Evolutionary conservation across 352 stramenopile genomes (phyloP), one percentile per base, ranked within the genome.

Genomic region (Pythium aristosporum): DNA sequence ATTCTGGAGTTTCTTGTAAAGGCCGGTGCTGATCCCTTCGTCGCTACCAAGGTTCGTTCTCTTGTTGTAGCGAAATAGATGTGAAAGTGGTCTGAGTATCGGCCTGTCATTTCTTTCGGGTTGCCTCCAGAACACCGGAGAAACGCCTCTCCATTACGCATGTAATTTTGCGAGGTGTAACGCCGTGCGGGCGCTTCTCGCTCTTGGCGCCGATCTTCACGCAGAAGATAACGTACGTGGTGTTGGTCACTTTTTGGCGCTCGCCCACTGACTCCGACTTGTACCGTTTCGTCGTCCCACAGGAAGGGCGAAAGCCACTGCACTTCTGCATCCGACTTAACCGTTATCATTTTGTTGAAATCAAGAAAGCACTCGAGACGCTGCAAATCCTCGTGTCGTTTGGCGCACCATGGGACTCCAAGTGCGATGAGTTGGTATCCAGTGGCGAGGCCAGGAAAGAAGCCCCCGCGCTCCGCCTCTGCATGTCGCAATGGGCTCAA

Each of bases 401-500:
- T 28, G 58, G 58, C 12, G 49, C 49, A 8, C 3, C 30, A 39
- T 65, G 58, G 50, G 59, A 66, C 20, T 25, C 30, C 16, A 48
- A 44, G 30, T 66, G 59, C n/a, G 59, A 66, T 21, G 59, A 44
- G 3, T 51, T 66, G 25, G 51, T 52, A 7, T 9, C 10, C 20
- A 36, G 7, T 15, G 39, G 20, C 4, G 13, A 66, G 25, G 25
- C 25, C 25, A 28, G 25, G 25, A 2, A 28, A 28, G 25, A 28
- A 28, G 25, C 25, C 25, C 12, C 37, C 13, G 49, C 50, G 12
- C 41, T 66, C 6, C 43, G 25, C 13, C 25, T 59, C 2, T 65
- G 58, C 28, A 18, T 36, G 23, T 4, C 8, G 18, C 41, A 41
- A 9, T 66, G 59, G 59, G 20, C 16, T 37, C 21, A 41, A 41